Evolutionary conservation across 176 grass and related monocot species (phyloP).

Genomic region (Canna indica): DNA sequence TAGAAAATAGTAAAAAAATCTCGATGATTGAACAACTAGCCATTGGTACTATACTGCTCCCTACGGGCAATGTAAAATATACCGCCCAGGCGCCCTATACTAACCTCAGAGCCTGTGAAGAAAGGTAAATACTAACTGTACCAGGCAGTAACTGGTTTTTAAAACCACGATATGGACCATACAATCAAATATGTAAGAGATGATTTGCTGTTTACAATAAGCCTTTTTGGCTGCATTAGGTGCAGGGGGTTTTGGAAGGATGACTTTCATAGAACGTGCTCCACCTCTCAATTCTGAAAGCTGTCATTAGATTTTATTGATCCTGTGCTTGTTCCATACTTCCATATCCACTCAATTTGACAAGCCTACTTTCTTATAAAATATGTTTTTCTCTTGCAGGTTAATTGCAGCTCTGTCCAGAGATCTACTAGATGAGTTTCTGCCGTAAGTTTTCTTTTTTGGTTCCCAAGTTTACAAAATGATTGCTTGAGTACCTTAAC

Average conservation of each 20-base stretch:
- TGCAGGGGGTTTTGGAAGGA: not conserved
- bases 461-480: not conserved
- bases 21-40: too few species aligned
- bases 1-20: too few species aligned
- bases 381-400: constrained; percentile 40
- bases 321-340: not conserved
- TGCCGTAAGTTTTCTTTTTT: constrained; percentile 49
- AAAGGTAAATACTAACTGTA: too few species aligned
- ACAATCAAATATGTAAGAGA: not conserved
- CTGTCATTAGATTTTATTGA: not conserved
- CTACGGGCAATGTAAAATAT: too few species aligned
- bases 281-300: not conserved
- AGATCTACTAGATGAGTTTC: constrained; percentile 79
- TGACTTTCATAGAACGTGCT: not conserved
- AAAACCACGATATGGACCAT: not conserved
- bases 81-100: too few species aligned
- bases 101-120: too few species aligned
- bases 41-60: too few species aligned
- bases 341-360: not conserved
- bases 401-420: constrained; percentile 74
- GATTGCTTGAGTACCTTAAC: too few species aligned
- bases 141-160: too few species aligned
- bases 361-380: not conserved
- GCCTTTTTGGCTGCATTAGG: not conserved
- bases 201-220: not conserved